Evolutionary conservation across 805 yeast genomes (phyloP), one percentile per base, ranked within the genome.

Genomic region (Candida sanyiensis): DNA sequence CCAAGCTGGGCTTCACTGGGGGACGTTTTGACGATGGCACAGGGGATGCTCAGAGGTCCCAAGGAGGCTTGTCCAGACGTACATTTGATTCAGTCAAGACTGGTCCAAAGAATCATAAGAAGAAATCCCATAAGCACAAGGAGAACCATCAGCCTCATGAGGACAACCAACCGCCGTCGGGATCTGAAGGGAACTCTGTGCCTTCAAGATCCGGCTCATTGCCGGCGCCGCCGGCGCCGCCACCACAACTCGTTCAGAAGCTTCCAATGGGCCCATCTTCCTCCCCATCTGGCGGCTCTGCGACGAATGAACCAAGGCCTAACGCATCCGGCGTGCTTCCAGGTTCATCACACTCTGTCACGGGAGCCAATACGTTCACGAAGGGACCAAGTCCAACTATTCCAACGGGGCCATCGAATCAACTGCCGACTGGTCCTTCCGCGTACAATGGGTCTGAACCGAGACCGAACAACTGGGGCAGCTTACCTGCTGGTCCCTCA

Each of bases 1-100:
- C 50, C 4, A 39, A 25, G 10, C 8, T 12, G 10, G 58, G 57
- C 2, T 52, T 51, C 37, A 45, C 56, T 3, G 35, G 36, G 20
- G 29, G 21, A 18, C 7, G 10, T 3, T 18, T 8, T 9, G 10
- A 19, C 21, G 25, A 18, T 20, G 11, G 20, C 8, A 4, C 23
- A 35, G 16, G 12, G 12, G 17, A 7, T 5, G 12, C 15, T 17
- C 7, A 33, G n/a, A n/a, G n/a, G n/a, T n/a, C n/a, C n/a, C n/a
- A n/a, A n/a, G n/a, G 15, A 19, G 29, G 16, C 5, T 6, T 19
- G 10, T 7, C 23, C 13, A 29, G n/a, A 4, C 22, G 33, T 3
- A 18, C 33, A 11, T 29, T 29, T 18, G 33, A 19, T n/a, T 29
- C 33, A 10, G 33, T 29, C 7, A 19, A 18, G 15, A 29, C 23